phyloP scores from a whole-genome alignment of 1,284 basidiomycete genomes.

The Tilletia horrida region DNA sequence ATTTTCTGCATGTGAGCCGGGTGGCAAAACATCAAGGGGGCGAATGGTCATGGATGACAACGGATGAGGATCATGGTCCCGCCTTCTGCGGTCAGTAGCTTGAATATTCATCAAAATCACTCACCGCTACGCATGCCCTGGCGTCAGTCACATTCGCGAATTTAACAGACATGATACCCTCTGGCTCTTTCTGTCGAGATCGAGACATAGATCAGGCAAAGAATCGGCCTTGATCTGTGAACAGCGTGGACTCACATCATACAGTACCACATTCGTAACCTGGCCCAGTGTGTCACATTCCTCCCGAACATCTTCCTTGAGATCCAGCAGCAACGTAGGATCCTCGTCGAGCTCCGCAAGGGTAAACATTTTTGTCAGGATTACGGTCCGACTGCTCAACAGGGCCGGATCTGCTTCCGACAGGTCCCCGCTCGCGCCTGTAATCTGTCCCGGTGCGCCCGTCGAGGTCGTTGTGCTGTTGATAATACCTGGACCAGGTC shows the following conservation, averaged over 20 bases:
- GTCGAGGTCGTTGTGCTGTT: constrained; percentile 5
- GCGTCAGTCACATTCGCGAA: constrained; percentile 84
- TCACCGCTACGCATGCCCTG: constrained; percentile 77
- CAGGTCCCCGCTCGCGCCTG: not conserved
- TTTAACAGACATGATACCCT: constrained; percentile 93
- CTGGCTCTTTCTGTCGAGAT: constrained; percentile 73
- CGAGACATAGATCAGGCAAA: not conserved
- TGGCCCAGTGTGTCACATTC: constrained; percentile 84
- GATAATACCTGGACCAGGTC: constrained; percentile 6
- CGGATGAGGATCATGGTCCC: not conserved
- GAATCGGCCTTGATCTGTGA: not conserved
- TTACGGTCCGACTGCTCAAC: constrained; percentile 70
- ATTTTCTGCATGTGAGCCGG: too few species aligned
- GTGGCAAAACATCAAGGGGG: too few species aligned
- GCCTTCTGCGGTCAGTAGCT: not conserved
- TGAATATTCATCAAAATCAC: constrained; percentile 54
- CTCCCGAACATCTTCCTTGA: constrained; percentile 93
- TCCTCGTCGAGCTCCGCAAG: constrained; percentile 82
- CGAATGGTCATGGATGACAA: not conserved
- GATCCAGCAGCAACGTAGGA: constrained; percentile 77
- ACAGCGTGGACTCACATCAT: constrained; percentile 68
- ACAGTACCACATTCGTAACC: constrained; percentile 92
- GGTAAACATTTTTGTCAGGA: constrained; percentile 93
- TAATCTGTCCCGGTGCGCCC: constrained; percentile 1
- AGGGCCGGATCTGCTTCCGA: constrained; percentile 17